Base-by-base conservation (phyloP, 2,329 filamentous ascomycete species). In the Cladophialophora yegresii region DNA sequence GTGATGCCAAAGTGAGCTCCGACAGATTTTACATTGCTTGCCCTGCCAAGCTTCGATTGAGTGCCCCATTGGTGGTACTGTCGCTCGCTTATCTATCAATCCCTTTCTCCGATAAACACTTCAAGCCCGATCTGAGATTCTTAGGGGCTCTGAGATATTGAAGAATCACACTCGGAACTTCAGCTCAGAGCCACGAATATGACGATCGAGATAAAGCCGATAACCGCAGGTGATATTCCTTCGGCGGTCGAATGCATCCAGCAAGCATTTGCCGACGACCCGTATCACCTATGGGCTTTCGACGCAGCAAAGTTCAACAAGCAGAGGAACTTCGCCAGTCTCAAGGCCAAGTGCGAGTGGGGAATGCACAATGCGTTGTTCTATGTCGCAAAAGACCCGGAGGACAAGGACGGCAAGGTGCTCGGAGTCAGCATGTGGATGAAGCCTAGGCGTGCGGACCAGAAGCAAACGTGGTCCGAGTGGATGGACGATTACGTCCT, bases 391-490 rank as follows among this genome's bases (percentile, higher is more conserved):
- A 89, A 87, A 75, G 85, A 89, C 70, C 77, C 81, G 3, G 77
- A 80, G 0, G 57, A 63, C 53, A 76, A 59, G 23, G 55, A 66
- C 23, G 72, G 72, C 4, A 82, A 83, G 63, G 82, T 91, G 40
- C 81, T 91, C 30, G 89, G 89, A 9, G 86, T 90, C 26, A 85
- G 87, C 63, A 90, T 89, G 84, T 92, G 89, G 89, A 78, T 90
- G 59, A 82, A 82, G 0, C 89, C 89, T 0, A 80, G 80, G 13
- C 77, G 77, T 0, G 73, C 79, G 0, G 77, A 74, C 4, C 72
- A 81, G 54, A 79, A 82, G 16, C 77, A 83, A 51, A 83, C 81
- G 5, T 91, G 88, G 88, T 76, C 78, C 26, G 81, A 85, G 55
- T 90, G 86, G 82, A 73, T 84, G 1, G 85, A 88, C 62, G 78